Conservation (phyloP, 2,329 filamentous ascomycete species). For the Sclerotiophoma versabilis region DNA sequence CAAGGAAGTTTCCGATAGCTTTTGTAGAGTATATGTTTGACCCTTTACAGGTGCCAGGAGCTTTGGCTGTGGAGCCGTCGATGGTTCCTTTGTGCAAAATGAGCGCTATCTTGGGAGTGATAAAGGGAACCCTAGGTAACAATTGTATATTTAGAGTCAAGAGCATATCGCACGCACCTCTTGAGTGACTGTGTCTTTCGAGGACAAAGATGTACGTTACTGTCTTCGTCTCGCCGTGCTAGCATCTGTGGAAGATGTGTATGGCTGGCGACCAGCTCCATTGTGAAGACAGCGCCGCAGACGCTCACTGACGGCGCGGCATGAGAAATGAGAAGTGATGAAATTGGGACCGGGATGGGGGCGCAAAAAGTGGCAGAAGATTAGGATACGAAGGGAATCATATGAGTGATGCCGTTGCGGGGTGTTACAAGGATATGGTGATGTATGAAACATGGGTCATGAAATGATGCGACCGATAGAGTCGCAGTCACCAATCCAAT, state of each 20-base stretch:
- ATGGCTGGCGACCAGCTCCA: conserved; percentile 33
- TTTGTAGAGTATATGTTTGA: neutral
- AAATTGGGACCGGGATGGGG: conserved; percentile 17
- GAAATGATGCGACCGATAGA: conserved; percentile 41
- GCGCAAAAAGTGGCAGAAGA: conserved; percentile 12
- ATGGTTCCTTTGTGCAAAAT: conserved; percentile 9
- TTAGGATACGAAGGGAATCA: conserved; percentile 24
- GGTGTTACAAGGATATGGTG: conserved; percentile 25
- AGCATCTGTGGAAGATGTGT: conserved; percentile 36
- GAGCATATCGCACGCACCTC: conserved; percentile 11
- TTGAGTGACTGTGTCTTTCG: conserved; percentile 1
- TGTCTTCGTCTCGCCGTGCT: conserved; percentile 30
- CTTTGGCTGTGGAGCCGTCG: conserved; percentile 7
- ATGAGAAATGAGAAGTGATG: conserved; percentile 20
- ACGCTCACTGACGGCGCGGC: conserved; percentile 29
- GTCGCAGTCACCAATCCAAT: conserved; percentile 33
- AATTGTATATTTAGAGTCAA: neutral
- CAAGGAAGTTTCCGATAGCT: neutral
- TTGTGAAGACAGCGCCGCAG: conserved; percentile 35
- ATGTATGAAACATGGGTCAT: conserved; percentile 41
- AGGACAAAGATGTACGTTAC: conserved; percentile 24
- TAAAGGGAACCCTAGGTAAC: conserved; percentile 5
- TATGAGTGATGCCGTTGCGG: conserved; percentile 29
- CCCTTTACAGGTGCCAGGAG: neutral
- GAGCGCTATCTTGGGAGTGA: conserved; percentile 7